These are phyloP conservation scores for Priceomyces melissophilus DNA, from an alignment of 805 yeast genomes.

Conservation along the genomic window DNA sequence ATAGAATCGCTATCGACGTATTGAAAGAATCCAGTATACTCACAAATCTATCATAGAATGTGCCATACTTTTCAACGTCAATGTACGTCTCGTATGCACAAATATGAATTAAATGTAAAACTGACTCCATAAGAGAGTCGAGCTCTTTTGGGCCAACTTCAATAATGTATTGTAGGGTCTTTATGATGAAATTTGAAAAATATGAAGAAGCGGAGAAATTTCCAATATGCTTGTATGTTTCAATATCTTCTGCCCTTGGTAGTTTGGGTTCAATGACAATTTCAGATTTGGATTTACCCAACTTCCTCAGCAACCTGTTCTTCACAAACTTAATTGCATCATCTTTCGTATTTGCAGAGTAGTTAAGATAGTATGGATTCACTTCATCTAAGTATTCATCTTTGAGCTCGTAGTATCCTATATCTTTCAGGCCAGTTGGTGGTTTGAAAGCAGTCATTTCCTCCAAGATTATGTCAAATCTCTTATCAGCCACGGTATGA, in stretches of 20 bases:
- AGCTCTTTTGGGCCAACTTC: conserved; percentile 34
- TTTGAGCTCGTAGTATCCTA: conserved; percentile 35
- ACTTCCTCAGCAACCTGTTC: conserved; percentile 41
- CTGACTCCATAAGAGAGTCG: conserved; percentile 57
- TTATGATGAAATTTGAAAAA: conserved; percentile 53
- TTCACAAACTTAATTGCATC: conserved; percentile 71
- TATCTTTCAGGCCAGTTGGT: conserved; percentile 33
- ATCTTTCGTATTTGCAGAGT: conserved; percentile 72
- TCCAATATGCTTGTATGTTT: conserved; percentile 43
- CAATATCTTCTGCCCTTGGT: conserved; percentile 26
- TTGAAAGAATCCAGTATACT: conserved; percentile 29
- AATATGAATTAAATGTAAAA: conserved; percentile 68
- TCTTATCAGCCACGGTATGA: conserved; percentile 64
- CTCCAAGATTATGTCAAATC: conserved; percentile 54
- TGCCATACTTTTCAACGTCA: conserved; percentile 26
- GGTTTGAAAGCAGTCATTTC: conserved; percentile 31
- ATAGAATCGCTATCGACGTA: conserved; percentile 36
- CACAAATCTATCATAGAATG: conserved; percentile 26
- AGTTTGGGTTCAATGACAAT: conserved; percentile 57
- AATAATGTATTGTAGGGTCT: conserved; percentile 41
- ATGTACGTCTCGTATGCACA: conserved; percentile 34
- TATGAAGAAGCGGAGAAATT: conserved; percentile 50
- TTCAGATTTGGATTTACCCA: conserved; percentile 39
- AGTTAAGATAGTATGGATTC: conserved; percentile 75
- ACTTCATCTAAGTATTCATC: conserved; percentile 31